A percentile compares a stretch with the other conserved stretches of the same genome.
phyloP scores from a whole-genome alignment of 352 stramenopile species.

The Phytophthora constricta region DNA sequence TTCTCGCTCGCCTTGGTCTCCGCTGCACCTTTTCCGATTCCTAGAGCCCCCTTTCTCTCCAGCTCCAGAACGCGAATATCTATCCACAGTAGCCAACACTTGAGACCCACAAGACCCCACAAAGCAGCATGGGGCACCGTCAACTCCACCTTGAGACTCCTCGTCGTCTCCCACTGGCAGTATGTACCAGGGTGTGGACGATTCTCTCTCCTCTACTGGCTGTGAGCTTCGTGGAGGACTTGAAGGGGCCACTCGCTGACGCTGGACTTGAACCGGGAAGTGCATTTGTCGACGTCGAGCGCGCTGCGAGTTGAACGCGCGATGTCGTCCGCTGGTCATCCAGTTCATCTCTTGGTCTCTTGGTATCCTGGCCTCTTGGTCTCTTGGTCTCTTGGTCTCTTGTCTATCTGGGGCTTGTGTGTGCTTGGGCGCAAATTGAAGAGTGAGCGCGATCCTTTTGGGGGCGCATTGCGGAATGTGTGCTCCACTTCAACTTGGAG shows the following conservation, averaged over 20 bases:
- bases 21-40: not conserved
- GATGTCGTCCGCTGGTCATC: slow-evolving; percentile 71
- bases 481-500: not conserved
- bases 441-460: slow-evolving; percentile 34
- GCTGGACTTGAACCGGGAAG: slow-evolving; percentile 58
- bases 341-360: slow-evolving; percentile 57
- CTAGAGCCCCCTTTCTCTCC: slow-evolving; percentile 35
- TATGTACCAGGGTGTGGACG: slow-evolving; percentile 64
- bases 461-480: not conserved
- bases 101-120: too few species aligned
- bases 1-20: not conserved
- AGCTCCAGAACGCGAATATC: slow-evolving; percentile 66
- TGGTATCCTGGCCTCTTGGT: too few species aligned
- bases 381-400: not conserved
- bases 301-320: slow-evolving; percentile 58
- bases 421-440: slow-evolving; percentile 28
- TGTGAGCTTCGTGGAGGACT: slow-evolving; percentile 26
- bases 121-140: too few species aligned
- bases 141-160: slow-evolving; percentile 60
- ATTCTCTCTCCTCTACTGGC: slow-evolving; percentile 14
- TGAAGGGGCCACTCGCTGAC: slow-evolving; percentile 24
- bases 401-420: slow-evolving; percentile 6
- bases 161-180: slow-evolving; percentile 45
- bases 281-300: slow-evolving; percentile 53
- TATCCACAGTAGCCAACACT: slow-evolving; percentile 8